A percentile compares a stretch with the other conserved stretches of the same genome.
These are phyloP conservation scores for Sarocladium kiliense DNA, from an alignment of 2,329 filamentous ascomycete species.

Conservation along the genomic window DNA sequence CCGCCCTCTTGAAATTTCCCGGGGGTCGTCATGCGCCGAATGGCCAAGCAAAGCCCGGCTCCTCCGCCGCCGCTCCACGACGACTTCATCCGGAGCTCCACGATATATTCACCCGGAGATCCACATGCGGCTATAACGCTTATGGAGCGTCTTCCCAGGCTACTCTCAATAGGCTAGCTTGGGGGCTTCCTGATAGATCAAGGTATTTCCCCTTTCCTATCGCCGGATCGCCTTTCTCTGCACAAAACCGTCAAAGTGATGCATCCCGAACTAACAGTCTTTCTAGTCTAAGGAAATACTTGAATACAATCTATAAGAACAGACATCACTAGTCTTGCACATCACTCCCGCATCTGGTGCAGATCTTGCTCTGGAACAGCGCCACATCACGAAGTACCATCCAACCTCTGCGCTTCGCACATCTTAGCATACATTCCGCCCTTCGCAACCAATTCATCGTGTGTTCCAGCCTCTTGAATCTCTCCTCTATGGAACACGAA, in stretches of 20 bases:
- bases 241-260: too few species aligned
- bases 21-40: not conserved
- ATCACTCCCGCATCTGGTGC: too few species aligned
- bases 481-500: constrained; percentile 53
- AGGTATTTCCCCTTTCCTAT: too few species aligned
- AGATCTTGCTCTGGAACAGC: too few species aligned
- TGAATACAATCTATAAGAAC: too few species aligned
- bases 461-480: constrained; percentile 52
- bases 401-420: not conserved
- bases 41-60: not conserved
- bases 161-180: not conserved
- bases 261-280: too few species aligned
- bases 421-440: constrained; percentile 13
- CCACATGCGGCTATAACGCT: not conserved
- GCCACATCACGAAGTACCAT: not conserved
- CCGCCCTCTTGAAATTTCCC: not conserved
- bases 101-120: constrained; percentile 1
- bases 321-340: too few species aligned
- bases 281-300: too few species aligned
- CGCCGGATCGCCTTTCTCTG: too few species aligned
- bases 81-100: constrained; percentile 6
- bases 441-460: constrained; percentile 44
- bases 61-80: not conserved
- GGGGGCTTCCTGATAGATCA: too few species aligned
- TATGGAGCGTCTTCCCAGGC: not conserved